Base-by-base conservation (phyloP, 495 filamentous ascomycete genomes). In the Bryoglossum gracile region DNA sequence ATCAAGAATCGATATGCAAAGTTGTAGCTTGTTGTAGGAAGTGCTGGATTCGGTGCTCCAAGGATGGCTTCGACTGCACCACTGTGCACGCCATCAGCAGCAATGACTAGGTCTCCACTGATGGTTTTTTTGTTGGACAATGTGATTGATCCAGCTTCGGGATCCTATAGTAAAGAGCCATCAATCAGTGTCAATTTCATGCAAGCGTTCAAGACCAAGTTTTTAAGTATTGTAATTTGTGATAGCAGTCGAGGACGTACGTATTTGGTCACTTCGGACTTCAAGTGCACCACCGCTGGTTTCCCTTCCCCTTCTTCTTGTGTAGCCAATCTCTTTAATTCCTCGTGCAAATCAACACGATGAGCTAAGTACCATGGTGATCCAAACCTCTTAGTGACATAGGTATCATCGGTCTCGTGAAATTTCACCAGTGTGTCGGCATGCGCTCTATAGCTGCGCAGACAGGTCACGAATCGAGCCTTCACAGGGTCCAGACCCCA, bases 321-420 rank as follows among this genome's bases (percentile, higher is more conserved):
- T 3, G 65, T 54, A 0, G 71, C 72, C 4, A 63, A 53, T 4
- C 59, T 30, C 45, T 69, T 67, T 22, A 82, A 53, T 36, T 69
- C 64, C 3, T 62, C 65, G 57, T 78, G 74, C 51, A 73, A 51
- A 57, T 76, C 77, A 4, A 78, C 71, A 10, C 77, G 65, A 59
- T 82, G 77, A 34, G 75, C 67, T 3, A 56, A 56, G 53, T 55
- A 64, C 26, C 51, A 53, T 3, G 45, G 51, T 16, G 54, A 41
- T 0, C 65, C 61, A 43, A 53, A 55, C 19, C 24, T 35, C 13
- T 36, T 28, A 14, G 38, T 55, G 0, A 71, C 60, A 42, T 72
- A 69, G 26, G 49, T 33, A 17, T 69, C 64, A 8, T 58, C 25
- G n/a, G 51, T 51, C 6, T 43, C 41, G 18, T 56, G 8, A 21